phyloP scores from a whole-genome alignment of 352 stramenopile species.

The Hyaloperonospora arabidopsidis region DNA sequence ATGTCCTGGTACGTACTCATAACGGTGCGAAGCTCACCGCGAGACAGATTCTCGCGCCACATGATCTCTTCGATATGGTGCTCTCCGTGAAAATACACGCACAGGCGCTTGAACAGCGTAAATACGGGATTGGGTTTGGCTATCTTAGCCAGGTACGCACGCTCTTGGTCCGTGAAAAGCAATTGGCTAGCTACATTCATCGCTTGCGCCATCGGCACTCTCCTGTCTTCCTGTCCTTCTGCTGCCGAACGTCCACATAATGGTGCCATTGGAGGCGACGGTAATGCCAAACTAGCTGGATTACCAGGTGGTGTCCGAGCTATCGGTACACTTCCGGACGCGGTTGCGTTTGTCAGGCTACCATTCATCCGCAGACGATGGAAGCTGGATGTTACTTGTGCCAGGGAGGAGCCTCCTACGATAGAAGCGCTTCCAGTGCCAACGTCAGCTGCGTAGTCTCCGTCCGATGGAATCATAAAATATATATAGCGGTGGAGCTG shows the following conservation, averaged over 20 bases:
- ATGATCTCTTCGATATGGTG: constrained; percentile 87
- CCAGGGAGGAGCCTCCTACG: constrained; percentile 29
- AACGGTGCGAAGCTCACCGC: constrained; percentile 69
- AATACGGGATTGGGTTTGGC: constrained; percentile 74
- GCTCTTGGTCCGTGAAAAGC: constrained; percentile 54
- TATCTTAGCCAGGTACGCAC: constrained; percentile 72
- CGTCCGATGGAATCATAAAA: constrained; percentile 74
- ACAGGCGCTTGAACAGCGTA: constrained; percentile 72
- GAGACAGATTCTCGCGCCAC: constrained; percentile 80
- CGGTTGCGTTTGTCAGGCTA: constrained; percentile 22
- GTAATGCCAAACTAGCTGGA: constrained; percentile 15
- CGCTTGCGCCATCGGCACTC: constrained; percentile 22
- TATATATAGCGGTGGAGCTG: constrained; percentile 84
- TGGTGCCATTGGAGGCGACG: constrained; percentile 16
- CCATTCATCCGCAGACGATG: constrained; percentile 25
- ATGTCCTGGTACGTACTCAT: constrained; percentile 83
- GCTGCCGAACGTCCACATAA: constrained; percentile 7
- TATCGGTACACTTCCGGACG: constrained; percentile 19
- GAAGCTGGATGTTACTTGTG: constrained; percentile 23
- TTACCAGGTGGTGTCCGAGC: constrained; percentile 27
- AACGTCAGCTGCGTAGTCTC: constrained; percentile 36
- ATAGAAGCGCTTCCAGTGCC: constrained; percentile 11
- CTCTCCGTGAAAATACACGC: constrained; percentile 81
- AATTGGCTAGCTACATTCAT: constrained; percentile 36
- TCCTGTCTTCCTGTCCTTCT: constrained; percentile 10